Evolutionary conservation across 805 yeast genomes (phyloP).

Genomic region (Komagataella phaffii): DNA sequence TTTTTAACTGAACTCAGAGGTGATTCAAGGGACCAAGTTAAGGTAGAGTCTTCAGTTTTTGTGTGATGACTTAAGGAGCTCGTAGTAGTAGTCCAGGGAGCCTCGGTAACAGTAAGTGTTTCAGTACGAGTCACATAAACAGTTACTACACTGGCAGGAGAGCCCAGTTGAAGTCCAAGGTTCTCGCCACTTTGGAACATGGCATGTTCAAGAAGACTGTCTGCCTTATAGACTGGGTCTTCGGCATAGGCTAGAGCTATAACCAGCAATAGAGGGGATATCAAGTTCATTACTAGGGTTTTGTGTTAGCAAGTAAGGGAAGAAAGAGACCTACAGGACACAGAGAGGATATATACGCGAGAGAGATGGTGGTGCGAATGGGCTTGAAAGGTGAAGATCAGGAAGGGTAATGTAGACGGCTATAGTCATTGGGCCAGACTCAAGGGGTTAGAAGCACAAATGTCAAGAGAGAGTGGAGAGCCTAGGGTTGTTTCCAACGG

Average conservation of each 20-base stretch:
- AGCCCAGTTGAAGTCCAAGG: neutral
- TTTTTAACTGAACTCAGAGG: neutral
- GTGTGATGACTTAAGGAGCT: neutral
- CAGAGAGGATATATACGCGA: neutral
- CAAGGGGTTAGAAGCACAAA: too few species aligned
- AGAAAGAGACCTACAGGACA: neutral
- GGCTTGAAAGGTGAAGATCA: neutral
- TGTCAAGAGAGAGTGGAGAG: too few species aligned
- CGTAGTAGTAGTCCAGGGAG: neutral
- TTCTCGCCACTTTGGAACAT: neutral
- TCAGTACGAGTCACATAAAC: constrained; percentile 1
- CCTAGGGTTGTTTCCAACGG: too few species aligned
- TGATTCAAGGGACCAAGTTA: neutral
- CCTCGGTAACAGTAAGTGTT: neutral
- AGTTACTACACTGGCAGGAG: neutral
- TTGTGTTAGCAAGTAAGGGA: neutral
- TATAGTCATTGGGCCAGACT: too few species aligned
- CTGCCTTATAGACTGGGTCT: neutral
- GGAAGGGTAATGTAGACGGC: neutral
- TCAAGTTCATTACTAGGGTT: neutral
- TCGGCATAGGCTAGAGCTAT: neutral
- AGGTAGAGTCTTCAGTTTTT: neutral
- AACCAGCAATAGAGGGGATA: neutral
- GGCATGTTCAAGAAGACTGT: neutral
- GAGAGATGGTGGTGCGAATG: neutral